Evolutionary conservation across 1,284 basidiomycete species (phyloP).

Genomic region (Filobasidium uniguttulatum): DNA sequence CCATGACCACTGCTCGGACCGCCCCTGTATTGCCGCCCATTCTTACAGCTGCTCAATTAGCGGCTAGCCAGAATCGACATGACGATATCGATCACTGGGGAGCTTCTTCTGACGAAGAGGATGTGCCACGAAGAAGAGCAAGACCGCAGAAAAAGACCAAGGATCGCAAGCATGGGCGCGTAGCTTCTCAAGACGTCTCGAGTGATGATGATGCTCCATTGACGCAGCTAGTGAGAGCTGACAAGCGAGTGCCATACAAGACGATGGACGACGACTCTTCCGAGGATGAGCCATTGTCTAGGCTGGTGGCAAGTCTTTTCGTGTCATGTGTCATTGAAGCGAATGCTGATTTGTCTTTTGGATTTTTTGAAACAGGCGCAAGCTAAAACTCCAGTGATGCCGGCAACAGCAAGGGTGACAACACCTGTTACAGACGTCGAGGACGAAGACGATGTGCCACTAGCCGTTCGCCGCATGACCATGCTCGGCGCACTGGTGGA

Average conservation of each 20-base stretch:
- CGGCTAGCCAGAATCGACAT: not conserved
- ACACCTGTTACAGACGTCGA: slow-evolving; percentile 11
- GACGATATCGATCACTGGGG: slow-evolving; percentile 14
- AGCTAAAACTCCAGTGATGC: not conserved
- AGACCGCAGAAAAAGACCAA: too few relatives aligned
- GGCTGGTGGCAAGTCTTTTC: slow-evolving; percentile 13
- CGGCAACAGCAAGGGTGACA: not conserved
- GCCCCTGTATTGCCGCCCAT: not conserved
- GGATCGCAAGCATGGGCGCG: slow-evolving; percentile 1
- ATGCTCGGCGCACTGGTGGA: not conserved
- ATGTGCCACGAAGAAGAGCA: not conserved
- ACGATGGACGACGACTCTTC: slow-evolving; percentile 14
- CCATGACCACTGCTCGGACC: not conserved
- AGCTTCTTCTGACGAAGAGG: slow-evolving; percentile 12
- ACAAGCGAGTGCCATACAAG: not conserved
- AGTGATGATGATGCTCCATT: slow-evolving; percentile 10
- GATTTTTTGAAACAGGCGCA: not conserved
- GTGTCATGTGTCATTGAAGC: not conserved
- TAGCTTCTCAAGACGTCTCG: not conserved
- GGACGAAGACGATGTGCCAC: slow-evolving; percentile 31
- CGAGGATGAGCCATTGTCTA: slow-evolving; percentile 23
- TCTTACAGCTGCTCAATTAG: not conserved
- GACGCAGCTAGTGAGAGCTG: slow-evolving; percentile 6
- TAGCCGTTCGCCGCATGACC: slow-evolving; percentile 15
- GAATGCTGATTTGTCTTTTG: not conserved